A percentile compares a stretch with the other conserved stretches of the same genome.
These are phyloP conservation scores for Bonia amplexicaulis DNA, from an alignment of 176 grass and related monocot species.

Conservation along the genomic window DNA sequence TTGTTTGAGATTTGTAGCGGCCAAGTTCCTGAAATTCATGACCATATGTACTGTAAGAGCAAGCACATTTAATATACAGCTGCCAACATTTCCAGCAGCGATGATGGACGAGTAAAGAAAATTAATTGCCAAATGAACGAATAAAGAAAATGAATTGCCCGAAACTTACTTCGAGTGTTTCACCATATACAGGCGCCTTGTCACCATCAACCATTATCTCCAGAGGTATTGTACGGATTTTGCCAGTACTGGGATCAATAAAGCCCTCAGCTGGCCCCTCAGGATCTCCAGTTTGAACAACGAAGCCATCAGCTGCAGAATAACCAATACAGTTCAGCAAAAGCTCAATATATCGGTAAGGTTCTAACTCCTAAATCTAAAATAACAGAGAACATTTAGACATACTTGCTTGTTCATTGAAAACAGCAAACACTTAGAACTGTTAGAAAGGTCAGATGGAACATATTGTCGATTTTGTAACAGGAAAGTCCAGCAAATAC, in stretches of 20 bases:
- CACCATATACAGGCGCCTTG: constrained; percentile 72
- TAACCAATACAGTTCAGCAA: neutral
- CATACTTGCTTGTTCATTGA: constrained; percentile 4
- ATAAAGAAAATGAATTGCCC: neutral
- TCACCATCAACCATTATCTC: constrained; percentile 86
- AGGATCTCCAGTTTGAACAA: constrained; percentile 98
- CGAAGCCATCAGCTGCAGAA: constrained; percentile 91
- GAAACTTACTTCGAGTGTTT: constrained; percentile 80
- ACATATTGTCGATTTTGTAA: no score
- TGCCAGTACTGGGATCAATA: constrained; percentile 81
- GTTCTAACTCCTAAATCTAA: neutral
- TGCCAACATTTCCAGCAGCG: neutral
- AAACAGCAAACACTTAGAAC: neutral
- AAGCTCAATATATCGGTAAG: neutral
- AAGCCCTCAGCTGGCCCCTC: constrained; percentile 92
- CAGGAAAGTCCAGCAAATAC: no score
- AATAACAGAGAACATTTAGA: neutral
- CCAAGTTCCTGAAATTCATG: constrained; percentile 75
- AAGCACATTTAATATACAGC: neutral
- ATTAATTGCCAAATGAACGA: neutral
- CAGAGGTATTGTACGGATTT: constrained; percentile 72
- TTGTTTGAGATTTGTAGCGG: constrained; percentile 93
- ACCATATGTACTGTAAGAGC: neutral
- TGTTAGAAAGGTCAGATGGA: no score
- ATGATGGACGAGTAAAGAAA: constrained; percentile 1